A percentile compares a stretch with the other conserved stretches of the same genome.
These are phyloP conservation scores for Phytophthora quininea DNA, from an alignment of 352 stramenopile species.

Conservation along the genomic window DNA sequence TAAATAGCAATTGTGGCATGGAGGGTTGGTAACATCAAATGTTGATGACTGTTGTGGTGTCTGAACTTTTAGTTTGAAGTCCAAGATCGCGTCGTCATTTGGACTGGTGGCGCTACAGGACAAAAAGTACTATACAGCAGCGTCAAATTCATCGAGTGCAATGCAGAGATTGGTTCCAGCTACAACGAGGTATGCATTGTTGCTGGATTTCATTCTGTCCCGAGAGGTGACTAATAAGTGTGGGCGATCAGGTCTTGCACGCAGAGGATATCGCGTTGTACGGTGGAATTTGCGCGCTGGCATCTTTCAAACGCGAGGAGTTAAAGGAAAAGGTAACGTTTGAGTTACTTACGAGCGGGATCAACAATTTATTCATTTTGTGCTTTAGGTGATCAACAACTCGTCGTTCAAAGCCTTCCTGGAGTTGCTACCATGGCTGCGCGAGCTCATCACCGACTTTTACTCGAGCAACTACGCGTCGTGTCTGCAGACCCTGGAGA, in stretches of 20 bases:
- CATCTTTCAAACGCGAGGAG: slow-evolving; percentile 84
- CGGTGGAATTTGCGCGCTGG: slow-evolving; percentile 84
- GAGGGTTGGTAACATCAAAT: background rate
- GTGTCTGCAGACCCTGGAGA: slow-evolving; percentile 78
- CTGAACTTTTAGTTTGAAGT: slow-evolving; percentile 59
- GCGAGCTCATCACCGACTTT: slow-evolving; percentile 89
- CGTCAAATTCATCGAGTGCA: slow-evolving; percentile 83
- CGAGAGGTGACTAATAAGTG: too few relatives aligned
- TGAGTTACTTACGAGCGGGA: too few relatives aligned
- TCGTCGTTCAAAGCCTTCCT: slow-evolving; percentile 89
- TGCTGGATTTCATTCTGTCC: too few relatives aligned
- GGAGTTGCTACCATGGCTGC: slow-evolving; percentile 85
- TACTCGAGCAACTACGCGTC: slow-evolving; percentile 88
- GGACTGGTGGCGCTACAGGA: slow-evolving; percentile 81
- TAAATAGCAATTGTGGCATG: background rate
- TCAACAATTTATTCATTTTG: background rate
- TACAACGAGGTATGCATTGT: slow-evolving; percentile 69
- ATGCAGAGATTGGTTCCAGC: slow-evolving; percentile 76
- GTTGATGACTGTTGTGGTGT: slow-evolving; percentile 1
- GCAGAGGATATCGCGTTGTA: slow-evolving; percentile 89
- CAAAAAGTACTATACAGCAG: slow-evolving; percentile 80
- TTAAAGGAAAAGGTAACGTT: slow-evolving; percentile 68
- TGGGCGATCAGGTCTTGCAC: slow-evolving; percentile 50
- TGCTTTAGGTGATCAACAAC: slow-evolving; percentile 81
- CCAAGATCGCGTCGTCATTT: slow-evolving; percentile 82